phyloP scores from a whole-genome alignment of 352 stramenopile species.

The Globisporangium echinulatum region DNA sequence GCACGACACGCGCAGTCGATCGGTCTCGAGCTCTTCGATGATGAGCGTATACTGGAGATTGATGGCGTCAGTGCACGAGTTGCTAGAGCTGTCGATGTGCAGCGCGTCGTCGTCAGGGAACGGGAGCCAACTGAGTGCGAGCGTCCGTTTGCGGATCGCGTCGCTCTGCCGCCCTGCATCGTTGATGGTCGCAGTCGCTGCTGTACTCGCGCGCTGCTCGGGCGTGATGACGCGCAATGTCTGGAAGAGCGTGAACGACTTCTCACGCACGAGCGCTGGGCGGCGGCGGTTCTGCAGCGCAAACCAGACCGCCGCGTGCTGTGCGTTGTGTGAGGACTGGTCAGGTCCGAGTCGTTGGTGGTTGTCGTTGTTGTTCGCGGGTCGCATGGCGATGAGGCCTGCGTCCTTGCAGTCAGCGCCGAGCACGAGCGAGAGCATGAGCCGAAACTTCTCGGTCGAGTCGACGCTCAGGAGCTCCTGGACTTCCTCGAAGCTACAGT shows the following conservation, averaged over 20 bases:
- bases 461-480: constrained; percentile 51
- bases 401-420: constrained; percentile 53
- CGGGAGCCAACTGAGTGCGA: constrained; percentile 54
- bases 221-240: constrained; percentile 52
- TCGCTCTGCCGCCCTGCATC: constrained; percentile 24
- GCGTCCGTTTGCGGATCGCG: constrained; percentile 45
- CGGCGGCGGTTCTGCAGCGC: constrained; percentile 45
- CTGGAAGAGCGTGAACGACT: constrained; percentile 59
- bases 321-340: constrained; percentile 15
- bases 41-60: constrained; percentile 62
- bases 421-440: constrained; percentile 58
- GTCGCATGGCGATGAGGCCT: constrained; percentile 32
- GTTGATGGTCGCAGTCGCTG: constrained; percentile 8
- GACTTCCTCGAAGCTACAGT: constrained; percentile 54
- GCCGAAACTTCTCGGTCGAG: constrained; percentile 42
- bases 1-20: constrained; percentile 45
- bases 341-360: no score
- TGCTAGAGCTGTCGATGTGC: background rate
- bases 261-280: constrained; percentile 39
- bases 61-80: constrained; percentile 21
- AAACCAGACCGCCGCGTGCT: constrained; percentile 63
- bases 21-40: constrained; percentile 44
- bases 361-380: constrained; percentile 24
- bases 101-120: constrained; percentile 19
- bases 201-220: constrained; percentile 18